Base-by-base conservation (phyloP, 352 stramenopile species). In the Pythium apleroticum region DNA sequence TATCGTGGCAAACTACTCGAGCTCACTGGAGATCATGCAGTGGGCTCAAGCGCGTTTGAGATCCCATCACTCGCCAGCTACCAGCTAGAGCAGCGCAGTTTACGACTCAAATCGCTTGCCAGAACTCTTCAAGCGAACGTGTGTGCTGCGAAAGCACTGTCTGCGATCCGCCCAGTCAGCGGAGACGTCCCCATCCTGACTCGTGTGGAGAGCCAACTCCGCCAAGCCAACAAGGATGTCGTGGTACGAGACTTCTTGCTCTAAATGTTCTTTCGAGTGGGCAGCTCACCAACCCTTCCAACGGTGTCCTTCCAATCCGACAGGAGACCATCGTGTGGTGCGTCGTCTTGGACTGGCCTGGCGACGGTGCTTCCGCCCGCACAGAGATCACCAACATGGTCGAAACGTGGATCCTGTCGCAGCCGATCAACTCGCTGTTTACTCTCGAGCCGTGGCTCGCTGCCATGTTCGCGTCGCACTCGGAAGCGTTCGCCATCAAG, bases 271-370 rank as follows among this genome's bases (percentile, higher is more conserved):
- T n/a, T n/a, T n/a, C n/a, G n/a, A n/a, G n/a, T n/a, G n/a, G n/a
- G n/a, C n/a, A n/a, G n/a, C n/a, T n/a, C n/a, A n/a, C n/a, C n/a
- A n/a, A n/a, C n/a, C n/a, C n/a, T n/a, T n/a, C n/a, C n/a, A n/a
- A n/a, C n/a, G n/a, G n/a, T n/a, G n/a, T n/a, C n/a, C n/a, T n/a
- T n/a, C n/a, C n/a, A n/a, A n/a, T n/a, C n/a, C n/a, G n/a, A 28
- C 31, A 71, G 64, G 64, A 71, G 27, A 48, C 57, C 0, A 52
- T 71, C 25, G 57, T 71, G 7, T 71, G 64, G 64, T 22, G 49
- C 4, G 52, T 31, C 0, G 56, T 66, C 20, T 20, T 66, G 1
- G 31, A 65, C n/a, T 65, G 64, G 57, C 50, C 57, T 8, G 14
- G 37, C 6, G 15, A 57, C 4, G 14, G 4, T 25, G 31, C 20